Percentiles rank a stretch among this genome's conserved stretches.
These are phyloP conservation scores for Cordia subcordata DNA, from an alignment of 257 asterid genomes.

Conservation along the genomic window DNA sequence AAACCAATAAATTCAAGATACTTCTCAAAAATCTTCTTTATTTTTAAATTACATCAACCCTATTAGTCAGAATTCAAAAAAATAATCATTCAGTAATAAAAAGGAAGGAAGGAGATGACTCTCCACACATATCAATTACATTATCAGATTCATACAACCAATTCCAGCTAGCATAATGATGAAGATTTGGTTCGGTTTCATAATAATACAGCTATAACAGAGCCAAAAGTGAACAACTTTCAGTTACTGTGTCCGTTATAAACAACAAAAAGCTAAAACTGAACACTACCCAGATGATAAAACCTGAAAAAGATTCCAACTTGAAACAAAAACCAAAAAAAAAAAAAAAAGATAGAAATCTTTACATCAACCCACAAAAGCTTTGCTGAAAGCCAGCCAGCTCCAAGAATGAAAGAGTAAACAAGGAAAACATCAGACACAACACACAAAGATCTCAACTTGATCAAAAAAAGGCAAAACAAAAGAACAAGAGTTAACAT, in stretches of 20 bases:
- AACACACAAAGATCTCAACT: conserved; percentile 18
- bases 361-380: background rate
- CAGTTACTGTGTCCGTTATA: background rate
- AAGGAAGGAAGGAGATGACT: too few species aligned
- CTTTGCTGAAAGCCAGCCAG: background rate
- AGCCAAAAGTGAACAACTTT: background rate
- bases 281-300: background rate
- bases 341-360: too few species aligned
- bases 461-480: conserved; percentile 8
- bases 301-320: background rate
- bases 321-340: too few species aligned
- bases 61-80: conserved; percentile 5
- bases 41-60: background rate
- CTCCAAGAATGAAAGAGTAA: background rate
- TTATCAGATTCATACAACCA: too few species aligned
- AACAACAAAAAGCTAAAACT: background rate
- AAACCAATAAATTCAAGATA: background rate
- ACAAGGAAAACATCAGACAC: background rate
- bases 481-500: background rate
- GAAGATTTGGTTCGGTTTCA: too few species aligned
- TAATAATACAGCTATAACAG: background rate
- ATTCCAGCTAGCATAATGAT: too few species aligned
- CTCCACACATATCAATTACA: too few species aligned
- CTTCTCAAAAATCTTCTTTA: conserved; percentile 19
- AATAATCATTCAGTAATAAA: background rate